Base-by-base conservation (phyloP, 176 grass and related monocot genomes). In the Hordeum marinum region DNA sequence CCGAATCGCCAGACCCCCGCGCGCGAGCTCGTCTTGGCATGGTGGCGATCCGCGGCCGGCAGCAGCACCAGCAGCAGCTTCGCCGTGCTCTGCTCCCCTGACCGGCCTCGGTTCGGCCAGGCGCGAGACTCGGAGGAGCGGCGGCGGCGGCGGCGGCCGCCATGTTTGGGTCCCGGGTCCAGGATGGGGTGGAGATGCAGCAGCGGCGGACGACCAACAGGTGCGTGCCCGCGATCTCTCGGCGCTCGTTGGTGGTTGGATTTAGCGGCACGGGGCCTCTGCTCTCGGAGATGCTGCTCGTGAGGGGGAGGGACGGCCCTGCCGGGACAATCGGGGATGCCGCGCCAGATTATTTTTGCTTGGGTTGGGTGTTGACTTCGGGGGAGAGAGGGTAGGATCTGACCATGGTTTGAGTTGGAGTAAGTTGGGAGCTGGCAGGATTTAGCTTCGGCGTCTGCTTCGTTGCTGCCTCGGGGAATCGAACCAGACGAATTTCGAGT, bases 131-230 rank as follows among this genome's bases (percentile, higher is more conserved):
- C 37, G 25, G 72, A 46, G 77, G 17, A 81, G 80, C 23, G 9
- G 73, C 63, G 39, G 55, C 48, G 21, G 24, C 14, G 41, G 25
- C 72, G 55, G 43, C 42, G 43, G 81, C 36, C 32, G 82, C 70
- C 74, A 95, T 96, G 94, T 96, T 93, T 32, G 81, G 80, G 72
- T 89, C 91, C 68, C 80, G 84, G 75, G 93, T 75, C 65, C 93
- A 92, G 87, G 88, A 91, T 83, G 94, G 87, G 81, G 86, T 96
- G 77, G 94, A 96, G 94, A 91, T 96, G 94, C 91, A 89, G 94
- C 91, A 89, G 91, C 75, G 94, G 81, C 65, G 94, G 68, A 83
- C 84, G 5, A 87, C 57, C 71, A 96, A 90, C 72, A 83, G 90
- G 90, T 92, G 41, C 24, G 40, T 26, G 29, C 3, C 3, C 2